phyloP scores from a whole-genome alignment of 2,329 filamentous ascomycete species.

The Penicillium freii region DNA sequence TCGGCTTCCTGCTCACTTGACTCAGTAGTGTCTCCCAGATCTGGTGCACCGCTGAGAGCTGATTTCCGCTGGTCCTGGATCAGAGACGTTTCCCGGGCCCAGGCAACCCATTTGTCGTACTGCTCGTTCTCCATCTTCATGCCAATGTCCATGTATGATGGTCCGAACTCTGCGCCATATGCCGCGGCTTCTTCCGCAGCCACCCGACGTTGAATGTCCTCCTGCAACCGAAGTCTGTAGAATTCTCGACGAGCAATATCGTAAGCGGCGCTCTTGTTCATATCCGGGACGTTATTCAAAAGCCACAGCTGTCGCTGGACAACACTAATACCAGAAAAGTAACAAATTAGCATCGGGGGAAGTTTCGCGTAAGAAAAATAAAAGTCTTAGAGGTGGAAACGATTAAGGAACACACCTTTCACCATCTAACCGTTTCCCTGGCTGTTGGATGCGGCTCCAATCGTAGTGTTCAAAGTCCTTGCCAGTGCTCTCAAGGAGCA shows the following conservation, averaged over 20 bases:
- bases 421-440: conserved; percentile 72
- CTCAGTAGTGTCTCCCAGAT: conserved; percentile 38
- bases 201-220: conserved; percentile 79
- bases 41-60: conserved; percentile 40
- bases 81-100: conserved; percentile 61
- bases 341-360: conserved; percentile 9
- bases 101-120: conserved; percentile 81
- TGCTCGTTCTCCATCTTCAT: conserved; percentile 77
- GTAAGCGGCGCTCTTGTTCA: conserved; percentile 70
- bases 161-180: conserved; percentile 86
- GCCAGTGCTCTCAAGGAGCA: conserved; percentile 82
- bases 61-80: conserved; percentile 49
- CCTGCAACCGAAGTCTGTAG: conserved; percentile 75
- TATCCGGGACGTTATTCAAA: conserved; percentile 61
- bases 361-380: neutral
- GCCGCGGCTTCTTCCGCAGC: conserved; percentile 83
- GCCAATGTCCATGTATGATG: conserved; percentile 69
- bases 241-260: conserved; percentile 86
- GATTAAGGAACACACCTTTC: conserved; percentile 63
- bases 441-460: conserved; percentile 77
- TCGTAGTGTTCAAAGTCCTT: conserved; percentile 73
- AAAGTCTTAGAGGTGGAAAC: neutral
- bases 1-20: conserved; percentile 24
- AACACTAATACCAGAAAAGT: conserved; percentile 58
- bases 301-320: conserved; percentile 89